A percentile compares a stretch with the other conserved stretches of the same genome.
Conservation (phyloP, 1,139 yeast species). For the Saccharomyces pastorianus region DNA sequence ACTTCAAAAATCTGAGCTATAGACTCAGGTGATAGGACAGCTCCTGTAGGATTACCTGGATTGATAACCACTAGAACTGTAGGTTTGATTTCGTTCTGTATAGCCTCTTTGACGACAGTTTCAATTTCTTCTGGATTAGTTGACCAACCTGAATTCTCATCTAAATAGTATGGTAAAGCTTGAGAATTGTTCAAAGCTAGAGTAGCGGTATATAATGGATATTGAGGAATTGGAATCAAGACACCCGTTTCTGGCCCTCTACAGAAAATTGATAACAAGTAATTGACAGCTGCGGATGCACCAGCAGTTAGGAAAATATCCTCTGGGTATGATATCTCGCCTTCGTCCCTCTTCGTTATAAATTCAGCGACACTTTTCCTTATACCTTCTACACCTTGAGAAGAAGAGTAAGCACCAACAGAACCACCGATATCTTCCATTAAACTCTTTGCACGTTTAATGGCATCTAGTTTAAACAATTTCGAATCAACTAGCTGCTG, state of each 20-base stretch:
- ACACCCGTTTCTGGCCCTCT: constrained; percentile 67
- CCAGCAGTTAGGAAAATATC: constrained; percentile 83
- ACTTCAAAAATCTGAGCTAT: constrained; percentile 64
- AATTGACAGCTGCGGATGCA: constrained; percentile 84
- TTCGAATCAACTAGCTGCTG: constrained; percentile 19
- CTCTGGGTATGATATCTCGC: constrained; percentile 53
- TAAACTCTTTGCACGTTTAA: constrained; percentile 56
- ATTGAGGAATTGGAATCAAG: constrained; percentile 93
- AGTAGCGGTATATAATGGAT: constrained; percentile 91
- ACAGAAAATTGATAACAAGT: constrained; percentile 63
- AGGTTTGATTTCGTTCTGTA: constrained; percentile 50
- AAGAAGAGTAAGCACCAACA: constrained; percentile 88
- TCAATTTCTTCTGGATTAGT: constrained; percentile 65
- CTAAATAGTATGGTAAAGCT: constrained; percentile 79
- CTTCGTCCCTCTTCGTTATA: constrained; percentile 63
- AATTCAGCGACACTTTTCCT: constrained; percentile 76
- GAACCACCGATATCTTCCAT: constrained; percentile 59
- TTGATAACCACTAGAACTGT: constrained; percentile 86
- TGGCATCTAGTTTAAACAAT: constrained; percentile 60
- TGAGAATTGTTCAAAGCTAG: constrained; percentile 73
- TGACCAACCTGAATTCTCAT: constrained; percentile 78
- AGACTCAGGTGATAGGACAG: constrained; percentile 56
- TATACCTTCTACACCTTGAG: constrained; percentile 72
- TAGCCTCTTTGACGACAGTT: constrained; percentile 44
- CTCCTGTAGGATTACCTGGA: constrained; percentile 98